Evolutionary conservation across 179 eudicot genomes (phyloP).

Genomic region (Spinacia oleracea): DNA sequence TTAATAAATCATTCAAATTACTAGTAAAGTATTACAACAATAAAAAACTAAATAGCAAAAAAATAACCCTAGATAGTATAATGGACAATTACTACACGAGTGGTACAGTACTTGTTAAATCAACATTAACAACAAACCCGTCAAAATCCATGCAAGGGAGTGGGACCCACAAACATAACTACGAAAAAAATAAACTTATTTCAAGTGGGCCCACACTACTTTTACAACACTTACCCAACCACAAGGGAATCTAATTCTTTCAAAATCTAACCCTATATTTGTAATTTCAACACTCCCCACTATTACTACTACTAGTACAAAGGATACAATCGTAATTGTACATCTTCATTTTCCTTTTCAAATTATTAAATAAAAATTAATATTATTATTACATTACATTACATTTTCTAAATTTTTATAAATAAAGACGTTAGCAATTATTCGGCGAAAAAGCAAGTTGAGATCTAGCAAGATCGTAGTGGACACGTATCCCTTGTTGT

Average conservation of each 20-base stretch:
- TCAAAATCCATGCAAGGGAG: constrained; percentile 2
- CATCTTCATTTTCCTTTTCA: neutral
- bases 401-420: neutral
- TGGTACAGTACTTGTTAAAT: neutral
- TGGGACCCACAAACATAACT: neutral
- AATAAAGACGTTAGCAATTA: constrained; percentile 32
- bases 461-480: constrained; percentile 58
- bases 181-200: too few relatives aligned
- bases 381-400: too few relatives aligned
- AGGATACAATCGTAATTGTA: constrained; percentile 13
- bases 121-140: neutral
- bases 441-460: constrained; percentile 34
- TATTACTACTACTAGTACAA: neutral
- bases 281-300: neutral
- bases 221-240: constrained; percentile 11
- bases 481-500: constrained; percentile 87
- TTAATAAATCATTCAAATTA: too few relatives aligned
- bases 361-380: neutral
- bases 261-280: neutral
- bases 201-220: neutral
- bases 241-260: constrained; percentile 3
- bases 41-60: neutral
- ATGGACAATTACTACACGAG: neutral
- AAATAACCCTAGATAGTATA: neutral
- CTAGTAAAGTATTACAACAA: too few relatives aligned